phyloP scores from a whole-genome alignment of 768 basidiomycete species.

The Grammothele lineata region DNA sequence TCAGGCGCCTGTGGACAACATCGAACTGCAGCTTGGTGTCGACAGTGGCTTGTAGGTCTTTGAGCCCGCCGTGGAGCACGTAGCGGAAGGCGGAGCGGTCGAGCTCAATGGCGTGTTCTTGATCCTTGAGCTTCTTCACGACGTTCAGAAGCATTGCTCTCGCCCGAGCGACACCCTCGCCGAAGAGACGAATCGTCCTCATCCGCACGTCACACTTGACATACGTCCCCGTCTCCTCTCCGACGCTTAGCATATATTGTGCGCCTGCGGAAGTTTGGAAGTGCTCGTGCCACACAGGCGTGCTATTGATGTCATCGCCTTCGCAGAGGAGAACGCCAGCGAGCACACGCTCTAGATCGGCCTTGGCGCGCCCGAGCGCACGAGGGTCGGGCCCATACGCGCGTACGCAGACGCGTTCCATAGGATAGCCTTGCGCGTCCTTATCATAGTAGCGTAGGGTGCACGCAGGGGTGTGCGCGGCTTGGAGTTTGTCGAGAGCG shows the following conservation, averaged over 20 bases:
- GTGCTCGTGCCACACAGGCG: too few species aligned
- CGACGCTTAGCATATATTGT: conserved; percentile 34
- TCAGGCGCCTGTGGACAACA: conserved; percentile 35
- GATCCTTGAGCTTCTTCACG: conserved; percentile 35
- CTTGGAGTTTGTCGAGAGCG: conserved; percentile 33
- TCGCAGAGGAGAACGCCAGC: conserved; percentile 34
- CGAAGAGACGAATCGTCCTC: conserved; percentile 37
- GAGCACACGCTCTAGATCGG: conserved; percentile 34
- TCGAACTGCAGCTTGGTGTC: conserved; percentile 41
- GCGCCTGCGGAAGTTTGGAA: conserved; percentile 36
- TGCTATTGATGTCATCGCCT: conserved; percentile 39
- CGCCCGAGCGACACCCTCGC: conserved; percentile 31
- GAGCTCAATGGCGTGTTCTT: conserved; percentile 34
- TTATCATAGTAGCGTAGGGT: conserved; percentile 31
- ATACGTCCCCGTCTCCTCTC: conserved; percentile 30
- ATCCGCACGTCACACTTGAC: conserved; percentile 38
- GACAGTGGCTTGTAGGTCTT: conserved; percentile 33
- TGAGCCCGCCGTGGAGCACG: conserved; percentile 38
- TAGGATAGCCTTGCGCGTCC: conserved; percentile 15
- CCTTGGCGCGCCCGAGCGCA: conserved; percentile 33
- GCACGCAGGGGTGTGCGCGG: conserved; percentile 26
- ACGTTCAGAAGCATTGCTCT: conserved; percentile 30
- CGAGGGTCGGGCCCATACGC: conserved; percentile 34
- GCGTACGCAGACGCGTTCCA: conserved; percentile 34
- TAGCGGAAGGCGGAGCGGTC: conserved; percentile 29